phyloP scores from a whole-genome alignment of 2,329 filamentous ascomycete species.

The Sphaerostilbella broomeana region DNA sequence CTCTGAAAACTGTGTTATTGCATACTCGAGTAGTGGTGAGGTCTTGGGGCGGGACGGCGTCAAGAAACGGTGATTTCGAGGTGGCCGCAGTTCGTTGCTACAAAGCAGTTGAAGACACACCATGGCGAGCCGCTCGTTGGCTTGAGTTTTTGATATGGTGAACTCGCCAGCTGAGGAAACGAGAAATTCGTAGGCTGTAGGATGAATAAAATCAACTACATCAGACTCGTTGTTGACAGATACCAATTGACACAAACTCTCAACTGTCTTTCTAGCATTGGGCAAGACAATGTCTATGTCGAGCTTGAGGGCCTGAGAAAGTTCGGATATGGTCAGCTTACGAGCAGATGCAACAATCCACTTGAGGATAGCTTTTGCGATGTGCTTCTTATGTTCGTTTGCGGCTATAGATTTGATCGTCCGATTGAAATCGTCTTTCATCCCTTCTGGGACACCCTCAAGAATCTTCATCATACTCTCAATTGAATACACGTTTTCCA shows the following conservation, averaged over 20 bases:
- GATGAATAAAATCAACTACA: constrained; percentile 31
- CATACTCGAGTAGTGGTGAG: too few relatives aligned
- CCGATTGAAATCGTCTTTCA: constrained; percentile 29
- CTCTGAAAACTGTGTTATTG: too few relatives aligned
- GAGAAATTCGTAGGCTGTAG: constrained; percentile 31
- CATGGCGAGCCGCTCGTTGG: constrained; percentile 27
- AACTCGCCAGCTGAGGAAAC: constrained; percentile 25
- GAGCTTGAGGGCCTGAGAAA: constrained; percentile 28
- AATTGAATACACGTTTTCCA: constrained; percentile 22
- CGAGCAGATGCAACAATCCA: constrained; percentile 30
- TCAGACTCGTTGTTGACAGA: constrained; percentile 27
- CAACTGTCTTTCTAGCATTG: too few relatives aligned
- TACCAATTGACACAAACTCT: too few relatives aligned
- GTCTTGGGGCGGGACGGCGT: too few relatives aligned
- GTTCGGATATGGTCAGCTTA: constrained; percentile 29
- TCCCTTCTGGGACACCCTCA: constrained; percentile 27
- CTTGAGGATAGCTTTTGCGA: constrained; percentile 30
- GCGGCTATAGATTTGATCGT: constrained; percentile 26
- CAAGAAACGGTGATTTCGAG: constrained; percentile 18
- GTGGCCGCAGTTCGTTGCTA: constrained; percentile 29
- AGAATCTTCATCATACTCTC: constrained; percentile 26
- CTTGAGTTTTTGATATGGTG: constrained; percentile 20
- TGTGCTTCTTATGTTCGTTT: constrained; percentile 20
- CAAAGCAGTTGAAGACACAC: constrained; percentile 29
- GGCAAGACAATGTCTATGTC: constrained; percentile 25